A percentile compares a stretch with the other conserved stretches of the same genome.
phyloP scores from a whole-genome alignment of 495 filamentous ascomycete genomes.

The Hypoxylon trugodes region DNA sequence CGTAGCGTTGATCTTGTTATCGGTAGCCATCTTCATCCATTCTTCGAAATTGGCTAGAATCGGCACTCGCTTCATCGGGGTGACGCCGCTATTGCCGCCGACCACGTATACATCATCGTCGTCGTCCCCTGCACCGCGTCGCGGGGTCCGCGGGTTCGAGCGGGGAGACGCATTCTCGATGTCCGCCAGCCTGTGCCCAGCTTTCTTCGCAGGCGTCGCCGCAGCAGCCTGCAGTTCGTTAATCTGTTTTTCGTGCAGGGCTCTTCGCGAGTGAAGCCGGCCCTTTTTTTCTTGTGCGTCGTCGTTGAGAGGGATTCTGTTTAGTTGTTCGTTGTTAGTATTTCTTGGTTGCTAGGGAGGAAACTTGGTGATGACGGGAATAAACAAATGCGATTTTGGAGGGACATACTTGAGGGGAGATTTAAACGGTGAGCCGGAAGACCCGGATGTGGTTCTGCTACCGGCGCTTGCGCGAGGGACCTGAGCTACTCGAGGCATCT shows the following conservation, averaged over 20 bases:
- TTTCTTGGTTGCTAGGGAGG: slow-evolving; percentile 31
- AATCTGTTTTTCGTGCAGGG: slow-evolving; percentile 88
- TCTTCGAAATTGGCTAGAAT: slow-evolving; percentile 98
- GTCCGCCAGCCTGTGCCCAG: slow-evolving; percentile 67
- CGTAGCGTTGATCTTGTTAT: slow-evolving; percentile 99
- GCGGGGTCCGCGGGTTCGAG: slow-evolving; percentile 67
- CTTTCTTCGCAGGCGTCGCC: slow-evolving; percentile 77
- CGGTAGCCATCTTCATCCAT: slow-evolving; percentile 99
- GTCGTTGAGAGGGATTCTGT: slow-evolving; percentile 90
- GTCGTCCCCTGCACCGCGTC: slow-evolving; percentile 52
- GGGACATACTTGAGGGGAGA: slow-evolving; percentile 77
- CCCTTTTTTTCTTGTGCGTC: slow-evolving; percentile 91
- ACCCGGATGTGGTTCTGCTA: slow-evolving; percentile 61
- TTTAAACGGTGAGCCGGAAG: slow-evolving; percentile 67
- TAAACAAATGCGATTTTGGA: slow-evolving; percentile 22
- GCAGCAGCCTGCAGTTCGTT: slow-evolving; percentile 91
- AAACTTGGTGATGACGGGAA: background rate
- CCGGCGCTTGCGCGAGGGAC: slow-evolving; percentile 57
- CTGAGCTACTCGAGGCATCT: slow-evolving; percentile 79
- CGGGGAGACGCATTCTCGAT: slow-evolving; percentile 63
- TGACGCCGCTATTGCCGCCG: slow-evolving; percentile 75
- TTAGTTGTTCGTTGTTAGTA: background rate
- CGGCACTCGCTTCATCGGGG: slow-evolving; percentile 95
- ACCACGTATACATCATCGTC: slow-evolving; percentile 67
- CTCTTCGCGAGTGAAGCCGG: slow-evolving; percentile 85